Percentiles rank a stretch among this genome's conserved stretches.
Evolutionary conservation across 257 asterid genomes (phyloP).

Genomic region (Jacaranda mimosifolia): DNA sequence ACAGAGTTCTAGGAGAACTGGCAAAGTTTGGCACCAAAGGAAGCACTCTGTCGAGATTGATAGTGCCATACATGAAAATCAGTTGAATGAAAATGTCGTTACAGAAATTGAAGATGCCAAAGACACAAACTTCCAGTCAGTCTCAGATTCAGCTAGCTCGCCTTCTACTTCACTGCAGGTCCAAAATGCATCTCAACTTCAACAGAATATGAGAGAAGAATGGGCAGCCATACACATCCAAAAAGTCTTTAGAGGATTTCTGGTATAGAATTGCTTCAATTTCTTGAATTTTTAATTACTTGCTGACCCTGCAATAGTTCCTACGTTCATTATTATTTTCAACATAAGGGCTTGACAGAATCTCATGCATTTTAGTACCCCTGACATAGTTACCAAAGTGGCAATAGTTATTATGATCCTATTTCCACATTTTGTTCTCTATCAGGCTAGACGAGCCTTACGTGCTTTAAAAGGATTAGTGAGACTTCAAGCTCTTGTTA

Average conservation of each 20-base stretch:
- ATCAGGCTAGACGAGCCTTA: conserved; percentile 66
- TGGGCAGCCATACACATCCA: conserved; percentile 76
- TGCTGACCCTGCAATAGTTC: conserved; percentile 24
- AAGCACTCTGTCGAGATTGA: conserved; percentile 62
- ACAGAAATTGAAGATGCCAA: conserved; percentile 53
- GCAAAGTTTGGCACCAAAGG: conserved; percentile 64
- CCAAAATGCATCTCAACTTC: conserved; percentile 55
- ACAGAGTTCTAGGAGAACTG: conserved; percentile 57
- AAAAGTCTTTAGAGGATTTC: conserved; percentile 72
- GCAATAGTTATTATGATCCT: conserved; percentile 20
- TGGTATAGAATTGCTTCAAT: conserved; percentile 52
- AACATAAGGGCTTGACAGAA: background rate
- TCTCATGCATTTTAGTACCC: background rate
- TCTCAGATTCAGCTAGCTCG: conserved; percentile 53
- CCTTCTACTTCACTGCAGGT: conserved; percentile 60
- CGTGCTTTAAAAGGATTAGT: conserved; percentile 64
- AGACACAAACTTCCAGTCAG: conserved; percentile 46
- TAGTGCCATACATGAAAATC: conserved; percentile 46
- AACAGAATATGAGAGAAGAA: conserved; percentile 55
- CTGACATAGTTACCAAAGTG: conserved; percentile 14
- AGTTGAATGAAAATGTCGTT: conserved; percentile 47
- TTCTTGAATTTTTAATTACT: conserved; percentile 16
- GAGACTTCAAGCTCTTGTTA: conserved; percentile 71
- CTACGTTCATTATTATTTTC: conserved; percentile 10
- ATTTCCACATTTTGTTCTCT: conserved; percentile 9